These are phyloP conservation scores for Chytriomyces hyalinus DNA, from an alignment of 192 early-diverging fungal species.

Conservation along the genomic window DNA sequence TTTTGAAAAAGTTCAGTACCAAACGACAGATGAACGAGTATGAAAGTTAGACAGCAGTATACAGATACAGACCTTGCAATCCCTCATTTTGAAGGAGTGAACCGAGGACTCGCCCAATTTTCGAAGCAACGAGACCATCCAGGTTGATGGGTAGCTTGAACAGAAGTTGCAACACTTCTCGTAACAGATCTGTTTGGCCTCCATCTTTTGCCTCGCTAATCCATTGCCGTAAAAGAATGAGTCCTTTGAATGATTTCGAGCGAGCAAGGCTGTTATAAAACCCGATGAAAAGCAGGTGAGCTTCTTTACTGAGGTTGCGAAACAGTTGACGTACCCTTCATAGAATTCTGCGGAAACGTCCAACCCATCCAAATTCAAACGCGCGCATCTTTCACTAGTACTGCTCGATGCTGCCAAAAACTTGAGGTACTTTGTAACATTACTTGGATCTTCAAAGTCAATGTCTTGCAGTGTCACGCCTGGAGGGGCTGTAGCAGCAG, in stretches of 20 bases:
- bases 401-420: conserved; percentile 4
- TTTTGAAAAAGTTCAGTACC: too few species aligned
- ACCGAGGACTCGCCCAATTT: conserved; percentile 6
- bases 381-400: not conserved
- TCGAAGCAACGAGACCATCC: conserved; percentile 9
- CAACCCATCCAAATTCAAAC: not conserved
- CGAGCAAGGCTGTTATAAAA: conserved; percentile 11
- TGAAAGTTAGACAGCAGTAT: not conserved
- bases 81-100: not conserved
- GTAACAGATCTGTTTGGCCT: not conserved
- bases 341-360: conserved; percentile 22
- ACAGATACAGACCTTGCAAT: not conserved
- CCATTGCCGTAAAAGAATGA: conserved; percentile 26
- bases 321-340: conserved; percentile 11
- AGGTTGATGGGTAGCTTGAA: conserved; percentile 13
- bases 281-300: not conserved
- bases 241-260: conserved; percentile 13
- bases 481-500: not conserved
- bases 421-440: conserved; percentile 18
- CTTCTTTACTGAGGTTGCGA: not conserved
- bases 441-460: conserved; percentile 8
- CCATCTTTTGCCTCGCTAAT: conserved; percentile 6
- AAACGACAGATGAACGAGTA: too few species aligned
- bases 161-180: conserved; percentile 11
- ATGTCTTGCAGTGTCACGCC: conserved; percentile 14